Conservation (phyloP, 192 early-diverging fungal genomes). For the Rhizophlyctis rosea region DNA sequence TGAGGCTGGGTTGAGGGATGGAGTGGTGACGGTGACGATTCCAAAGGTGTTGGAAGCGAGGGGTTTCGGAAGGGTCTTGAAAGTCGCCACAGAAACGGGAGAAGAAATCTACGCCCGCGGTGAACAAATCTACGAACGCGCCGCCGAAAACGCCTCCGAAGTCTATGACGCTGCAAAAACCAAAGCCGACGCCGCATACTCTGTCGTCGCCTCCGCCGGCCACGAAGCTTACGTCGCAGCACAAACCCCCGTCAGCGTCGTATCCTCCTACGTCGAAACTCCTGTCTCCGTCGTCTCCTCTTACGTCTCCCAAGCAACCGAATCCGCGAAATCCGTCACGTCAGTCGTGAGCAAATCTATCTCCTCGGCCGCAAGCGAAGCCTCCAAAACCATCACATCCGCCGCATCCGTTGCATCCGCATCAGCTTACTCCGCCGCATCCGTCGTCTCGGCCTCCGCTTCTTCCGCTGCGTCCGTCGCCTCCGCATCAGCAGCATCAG, state of each 20-base stretch:
- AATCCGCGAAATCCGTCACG: not conserved
- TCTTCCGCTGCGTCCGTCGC: slow-evolving; percentile 38
- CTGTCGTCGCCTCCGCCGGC: not conserved
- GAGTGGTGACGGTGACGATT: slow-evolving; percentile 18
- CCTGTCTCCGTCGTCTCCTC: not conserved
- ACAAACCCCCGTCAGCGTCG: no score
- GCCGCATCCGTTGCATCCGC: slow-evolving; percentile 15
- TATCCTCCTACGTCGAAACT: not conserved
- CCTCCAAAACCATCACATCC: not conserved
- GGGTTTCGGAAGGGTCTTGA: slow-evolving; percentile 24
- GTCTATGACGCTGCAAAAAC: not conserved
- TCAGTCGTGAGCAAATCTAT: not conserved
- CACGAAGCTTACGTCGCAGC: not conserved
- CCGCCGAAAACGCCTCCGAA: not conserved
- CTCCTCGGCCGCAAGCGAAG: not conserved
- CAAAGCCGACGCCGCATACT: not conserved
- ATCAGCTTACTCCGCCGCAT: slow-evolving; percentile 47
- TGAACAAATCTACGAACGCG: not conserved
- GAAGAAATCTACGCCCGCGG: slow-evolving; percentile 15
- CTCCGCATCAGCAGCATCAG: slow-evolving; percentile 4
- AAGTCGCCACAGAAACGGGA: slow-evolving; percentile 16
- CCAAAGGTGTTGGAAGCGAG: slow-evolving; percentile 24
- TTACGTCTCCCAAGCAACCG: not conserved
- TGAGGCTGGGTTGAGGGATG: slow-evolving; percentile 15
- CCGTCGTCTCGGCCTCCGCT: slow-evolving; percentile 46